Evolutionary conservation across 192 early-diverging fungal genomes (phyloP).

Genomic region (Coemansia sp.): DNA sequence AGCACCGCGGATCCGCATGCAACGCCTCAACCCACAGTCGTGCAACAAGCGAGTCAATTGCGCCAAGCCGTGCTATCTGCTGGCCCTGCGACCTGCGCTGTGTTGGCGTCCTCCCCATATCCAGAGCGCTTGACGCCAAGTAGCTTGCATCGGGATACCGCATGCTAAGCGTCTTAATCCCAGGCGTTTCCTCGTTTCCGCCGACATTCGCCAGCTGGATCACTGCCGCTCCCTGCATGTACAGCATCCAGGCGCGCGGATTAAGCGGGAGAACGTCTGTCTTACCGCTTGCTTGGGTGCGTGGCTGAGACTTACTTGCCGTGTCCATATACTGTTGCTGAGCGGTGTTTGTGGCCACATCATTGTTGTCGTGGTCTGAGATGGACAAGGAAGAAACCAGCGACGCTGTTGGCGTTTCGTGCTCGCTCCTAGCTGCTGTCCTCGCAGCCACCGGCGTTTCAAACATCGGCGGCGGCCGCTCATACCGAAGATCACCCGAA

Average conservation of each 20-base stretch:
- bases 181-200: conserved; percentile 36
- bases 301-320: neutral
- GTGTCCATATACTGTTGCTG: neutral
- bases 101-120: neutral
- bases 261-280: conserved; percentile 22
- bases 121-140: neutral
- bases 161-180: conserved; percentile 31
- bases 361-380: neutral
- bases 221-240: conserved; percentile 54
- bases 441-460: conserved; percentile 3
- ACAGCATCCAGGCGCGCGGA: conserved; percentile 39
- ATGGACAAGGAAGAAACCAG: neutral
- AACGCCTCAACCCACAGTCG: conserved; percentile 37
- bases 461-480: neutral
- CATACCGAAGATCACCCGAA: neutral
- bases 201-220: conserved; percentile 49
- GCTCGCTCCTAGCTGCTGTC: neutral
- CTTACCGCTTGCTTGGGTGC: neutral
- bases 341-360: neutral
- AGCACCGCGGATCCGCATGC: conserved; percentile 43
- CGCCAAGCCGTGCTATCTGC: conserved; percentile 17
- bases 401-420: neutral
- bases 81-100: neutral
- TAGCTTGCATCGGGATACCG: conserved; percentile 11
- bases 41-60: conserved; percentile 34